Percentiles rank a stretch among this genome's conserved stretches.
Evolutionary conservation across 2,329 filamentous ascomycete genomes (phyloP).

Genomic region (Elsinoe necatrix): DNA sequence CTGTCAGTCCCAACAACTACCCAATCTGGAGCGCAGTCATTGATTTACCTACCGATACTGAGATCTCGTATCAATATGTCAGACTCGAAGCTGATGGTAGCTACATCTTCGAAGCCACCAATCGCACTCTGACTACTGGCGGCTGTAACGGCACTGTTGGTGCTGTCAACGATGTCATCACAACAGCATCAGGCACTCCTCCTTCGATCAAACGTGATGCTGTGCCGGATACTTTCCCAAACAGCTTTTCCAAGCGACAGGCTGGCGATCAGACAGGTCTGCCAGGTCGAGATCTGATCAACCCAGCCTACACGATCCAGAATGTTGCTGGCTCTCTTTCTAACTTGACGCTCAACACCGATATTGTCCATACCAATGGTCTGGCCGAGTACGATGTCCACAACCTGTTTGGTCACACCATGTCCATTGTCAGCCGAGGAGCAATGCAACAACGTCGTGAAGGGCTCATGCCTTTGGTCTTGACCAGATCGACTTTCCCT

Average conservation of each 20-base stretch:
- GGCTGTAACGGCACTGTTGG: slow-evolving; percentile 24
- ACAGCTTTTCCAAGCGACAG: slow-evolving; percentile 23
- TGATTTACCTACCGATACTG: slow-evolving; percentile 27
- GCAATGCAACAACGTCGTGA: slow-evolving; percentile 62
- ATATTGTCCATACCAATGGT: slow-evolving; percentile 60
- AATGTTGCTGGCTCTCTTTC: slow-evolving; percentile 47
- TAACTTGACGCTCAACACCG: slow-evolving; percentile 51
- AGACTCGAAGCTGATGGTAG: slow-evolving; percentile 27
- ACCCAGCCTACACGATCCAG: slow-evolving; percentile 57
- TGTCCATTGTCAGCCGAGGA: slow-evolving; percentile 56
- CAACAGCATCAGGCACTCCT: slow-evolving; percentile 20
- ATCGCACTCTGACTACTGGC: slow-evolving; percentile 28
- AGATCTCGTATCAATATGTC: slow-evolving; percentile 27
- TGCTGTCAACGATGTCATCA: slow-evolving; percentile 25
- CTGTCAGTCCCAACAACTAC: slow-evolving; percentile 26
- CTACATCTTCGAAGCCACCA: slow-evolving; percentile 27
- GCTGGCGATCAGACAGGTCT: slow-evolving; percentile 40
- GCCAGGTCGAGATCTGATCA: slow-evolving; percentile 54
- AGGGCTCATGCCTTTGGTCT: slow-evolving; percentile 56
- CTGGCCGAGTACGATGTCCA: slow-evolving; percentile 65
- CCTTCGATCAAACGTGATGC: slow-evolving; percentile 6
- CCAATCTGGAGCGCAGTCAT: slow-evolving; percentile 29
- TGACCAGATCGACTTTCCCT: slow-evolving; percentile 68
- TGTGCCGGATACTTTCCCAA: slow-evolving; percentile 18
- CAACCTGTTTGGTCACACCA: slow-evolving; percentile 69